phyloP scores from a whole-genome alignment of 1,139 yeast genomes.

The Kurtzmaniella quercitrusa region DNA sequence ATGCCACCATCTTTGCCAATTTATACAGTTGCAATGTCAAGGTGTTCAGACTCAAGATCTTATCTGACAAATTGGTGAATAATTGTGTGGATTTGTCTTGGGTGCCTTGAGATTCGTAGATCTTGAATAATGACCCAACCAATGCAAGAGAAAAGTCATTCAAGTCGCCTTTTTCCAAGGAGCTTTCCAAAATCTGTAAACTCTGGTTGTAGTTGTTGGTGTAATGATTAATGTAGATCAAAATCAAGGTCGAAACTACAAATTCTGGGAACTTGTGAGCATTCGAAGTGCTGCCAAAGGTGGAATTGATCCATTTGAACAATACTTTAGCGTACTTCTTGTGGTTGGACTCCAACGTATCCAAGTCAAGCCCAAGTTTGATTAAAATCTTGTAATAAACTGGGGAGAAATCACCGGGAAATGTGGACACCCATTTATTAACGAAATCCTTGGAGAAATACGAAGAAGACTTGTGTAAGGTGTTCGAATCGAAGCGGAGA shows the following conservation, averaged over 20 bases:
- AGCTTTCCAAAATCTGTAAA: conserved; percentile 34
- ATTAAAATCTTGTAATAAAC: conserved; percentile 26
- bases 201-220: conserved; percentile 43
- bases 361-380: conserved; percentile 23
- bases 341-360: conserved; percentile 20
- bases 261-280: conserved; percentile 15
- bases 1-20: conserved; percentile 45
- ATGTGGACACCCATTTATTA: conserved; percentile 17
- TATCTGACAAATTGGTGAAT: conserved; percentile 20
- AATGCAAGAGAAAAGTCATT: conserved; percentile 31
- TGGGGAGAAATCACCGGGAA: conserved; percentile 32
- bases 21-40: conserved; percentile 15
- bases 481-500: conserved; percentile 37
- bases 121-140: conserved; percentile 40
- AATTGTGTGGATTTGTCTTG: conserved; percentile 20
- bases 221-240: conserved; percentile 43
- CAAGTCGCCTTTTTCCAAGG: conserved; percentile 17
- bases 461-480: conserved; percentile 23
- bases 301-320: conserved; percentile 1
- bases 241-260: conserved; percentile 33
- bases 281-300: background rate
- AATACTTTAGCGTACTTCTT: conserved; percentile 5
- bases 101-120: conserved; percentile 39
- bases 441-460: conserved; percentile 20
- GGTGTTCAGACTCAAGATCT: conserved; percentile 13